A percentile compares a stretch with the other conserved stretches of the same genome.
Conservation (phyloP, 768 basidiomycete species). For the Lactarius sanguifluus region DNA sequence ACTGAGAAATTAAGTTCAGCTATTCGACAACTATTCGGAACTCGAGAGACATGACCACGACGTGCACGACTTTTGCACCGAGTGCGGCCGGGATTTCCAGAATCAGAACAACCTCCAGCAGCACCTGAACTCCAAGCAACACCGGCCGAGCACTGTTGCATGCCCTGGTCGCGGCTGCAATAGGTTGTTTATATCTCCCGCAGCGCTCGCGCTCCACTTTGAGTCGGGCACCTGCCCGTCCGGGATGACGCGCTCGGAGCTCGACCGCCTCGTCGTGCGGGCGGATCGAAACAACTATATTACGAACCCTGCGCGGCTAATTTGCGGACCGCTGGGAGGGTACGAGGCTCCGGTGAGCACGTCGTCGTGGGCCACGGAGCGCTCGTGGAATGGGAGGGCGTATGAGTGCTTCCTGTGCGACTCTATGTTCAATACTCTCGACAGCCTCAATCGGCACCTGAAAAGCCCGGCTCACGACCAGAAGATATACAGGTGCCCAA, state of each 20-base stretch:
- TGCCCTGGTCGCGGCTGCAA: conserved; percentile 47
- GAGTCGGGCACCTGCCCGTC: conserved; percentile 60
- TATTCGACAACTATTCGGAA: neutral
- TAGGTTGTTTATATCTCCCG: conserved; percentile 47
- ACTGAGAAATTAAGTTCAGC: neutral
- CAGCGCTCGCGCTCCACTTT: conserved; percentile 61
- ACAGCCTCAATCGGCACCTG: conserved; percentile 59
- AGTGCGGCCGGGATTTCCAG: conserved; percentile 47
- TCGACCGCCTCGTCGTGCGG: conserved; percentile 13
- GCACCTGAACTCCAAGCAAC: conserved; percentile 56
- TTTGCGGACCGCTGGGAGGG: neutral
- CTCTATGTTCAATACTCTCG: conserved; percentile 41
- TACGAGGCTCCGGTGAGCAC: conserved; percentile 1
- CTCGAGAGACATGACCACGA: conserved; percentile 27
- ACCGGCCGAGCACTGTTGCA: conserved; percentile 41
- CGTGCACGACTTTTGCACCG: conserved; percentile 44
- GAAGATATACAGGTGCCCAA: conserved; percentile 22
- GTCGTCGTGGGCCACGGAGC: conserved; percentile 38
- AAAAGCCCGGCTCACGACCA: conserved; percentile 46
- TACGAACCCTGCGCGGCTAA: conserved; percentile 4
- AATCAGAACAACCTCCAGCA: conserved; percentile 41
- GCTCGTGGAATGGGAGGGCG: conserved; percentile 43
- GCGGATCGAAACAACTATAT: conserved; percentile 9
- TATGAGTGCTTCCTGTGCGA: conserved; percentile 72
- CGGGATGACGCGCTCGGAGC: conserved; percentile 41